Conservation (phyloP, 2,329 filamentous ascomycete genomes). For the Colletotrichum graminicola region DNA sequence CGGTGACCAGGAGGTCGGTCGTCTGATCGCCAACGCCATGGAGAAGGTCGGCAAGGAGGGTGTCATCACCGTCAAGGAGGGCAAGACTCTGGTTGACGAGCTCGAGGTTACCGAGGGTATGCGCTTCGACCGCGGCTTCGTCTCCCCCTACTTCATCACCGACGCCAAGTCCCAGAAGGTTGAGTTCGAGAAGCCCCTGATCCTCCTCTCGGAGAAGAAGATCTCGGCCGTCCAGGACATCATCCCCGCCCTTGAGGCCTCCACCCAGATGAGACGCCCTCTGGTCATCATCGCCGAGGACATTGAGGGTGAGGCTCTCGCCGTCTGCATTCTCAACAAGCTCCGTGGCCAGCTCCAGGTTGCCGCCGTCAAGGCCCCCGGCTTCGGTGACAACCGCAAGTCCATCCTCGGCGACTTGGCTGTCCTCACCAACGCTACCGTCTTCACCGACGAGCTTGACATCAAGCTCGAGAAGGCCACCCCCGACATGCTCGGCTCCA, state of each 20-base stretch:
- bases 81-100: conserved; percentile 98
- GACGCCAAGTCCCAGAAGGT: conserved; percentile 99
- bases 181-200: conserved; percentile 99
- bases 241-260: conserved; percentile 96
- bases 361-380: conserved; percentile 97
- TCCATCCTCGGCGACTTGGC: conserved; percentile 97
- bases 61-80: conserved; percentile 99
- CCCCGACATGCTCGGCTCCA: conserved; percentile 94
- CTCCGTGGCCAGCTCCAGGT: conserved; percentile 99
- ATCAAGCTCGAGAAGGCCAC: conserved; percentile 99
- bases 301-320: conserved; percentile 97
- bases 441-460: conserved; percentile 98
- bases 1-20: conserved; percentile 93
- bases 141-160: conserved; percentile 99
- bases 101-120: conserved; percentile 99
- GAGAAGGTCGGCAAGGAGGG: conserved; percentile 99
- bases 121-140: conserved; percentile 99
- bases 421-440: conserved; percentile 94
- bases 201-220: conserved; percentile 99
- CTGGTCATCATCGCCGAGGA: conserved; percentile 99
- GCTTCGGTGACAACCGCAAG: conserved; percentile 99
- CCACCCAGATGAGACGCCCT: conserved; percentile 93
- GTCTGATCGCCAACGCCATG: conserved; percentile 98
- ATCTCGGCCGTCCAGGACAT: conserved; percentile 99
- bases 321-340: conserved; percentile 99